Conservation (phyloP, 2,329 filamentous ascomycete genomes). For the Ceratocystis harringtonii region DNA sequence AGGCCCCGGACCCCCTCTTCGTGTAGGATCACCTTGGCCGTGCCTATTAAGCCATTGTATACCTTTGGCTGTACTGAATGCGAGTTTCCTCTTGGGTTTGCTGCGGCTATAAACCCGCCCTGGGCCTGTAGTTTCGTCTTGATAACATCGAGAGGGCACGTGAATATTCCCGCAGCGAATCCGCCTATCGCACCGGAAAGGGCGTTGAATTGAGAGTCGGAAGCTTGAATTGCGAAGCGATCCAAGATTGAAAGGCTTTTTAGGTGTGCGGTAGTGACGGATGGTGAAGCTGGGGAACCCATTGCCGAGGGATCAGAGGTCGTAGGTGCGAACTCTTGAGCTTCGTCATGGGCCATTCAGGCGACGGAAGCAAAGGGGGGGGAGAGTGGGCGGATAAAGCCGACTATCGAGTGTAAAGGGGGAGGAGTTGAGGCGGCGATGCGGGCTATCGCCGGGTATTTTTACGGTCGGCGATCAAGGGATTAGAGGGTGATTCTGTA, state of each 20-base stretch:
- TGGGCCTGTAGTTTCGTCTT: conserved; percentile 97
- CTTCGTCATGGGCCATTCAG: conserved; percentile 17
- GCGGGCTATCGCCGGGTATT: neutral
- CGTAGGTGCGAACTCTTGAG: conserved; percentile 14
- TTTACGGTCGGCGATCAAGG: neutral
- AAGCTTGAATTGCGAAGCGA: conserved; percentile 40
- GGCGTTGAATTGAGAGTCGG: conserved; percentile 58
- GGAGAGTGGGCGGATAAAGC: neutral
- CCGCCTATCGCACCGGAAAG: conserved; percentile 78
- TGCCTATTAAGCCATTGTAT: conserved; percentile 79
- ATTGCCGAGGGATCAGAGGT: conserved; percentile 15
- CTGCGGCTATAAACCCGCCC: conserved; percentile 48
- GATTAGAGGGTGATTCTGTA: neutral
- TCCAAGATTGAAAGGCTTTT: conserved; percentile 32
- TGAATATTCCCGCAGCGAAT: conserved; percentile 84
- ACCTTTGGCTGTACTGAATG: conserved; percentile 41
- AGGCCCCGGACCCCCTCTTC: conserved; percentile 82
- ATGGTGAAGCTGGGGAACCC: conserved; percentile 27
- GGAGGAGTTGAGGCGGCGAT: neutral
- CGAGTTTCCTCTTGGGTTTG: conserved; percentile 33
- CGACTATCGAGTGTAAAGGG: neutral
- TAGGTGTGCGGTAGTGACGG: conserved; percentile 34
- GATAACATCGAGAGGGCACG: conserved; percentile 94
- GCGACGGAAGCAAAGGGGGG: neutral
- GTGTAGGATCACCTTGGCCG: conserved; percentile 67